Evolutionary conservation across 2,329 filamentous ascomycete species (phyloP), one percentile per base, ranked within the genome.

Genomic region (Exophiala oligosperma): DNA sequence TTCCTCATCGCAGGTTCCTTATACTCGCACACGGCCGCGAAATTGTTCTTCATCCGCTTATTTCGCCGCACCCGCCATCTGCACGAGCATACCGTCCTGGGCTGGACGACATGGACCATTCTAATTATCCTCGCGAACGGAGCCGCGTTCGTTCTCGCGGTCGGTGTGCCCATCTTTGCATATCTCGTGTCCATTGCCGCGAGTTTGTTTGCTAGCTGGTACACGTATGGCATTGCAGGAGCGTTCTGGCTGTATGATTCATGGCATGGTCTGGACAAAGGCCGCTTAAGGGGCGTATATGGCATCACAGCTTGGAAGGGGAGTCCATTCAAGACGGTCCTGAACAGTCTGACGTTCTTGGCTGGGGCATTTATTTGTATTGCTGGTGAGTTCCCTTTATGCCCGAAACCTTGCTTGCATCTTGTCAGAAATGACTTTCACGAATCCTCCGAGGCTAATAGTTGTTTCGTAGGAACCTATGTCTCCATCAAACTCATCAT

Each of bases 81-180:
- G 26, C 76, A 81, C 66, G 73, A 72, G 41, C 77, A 82, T 58
- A 81, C 78, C 0, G 17, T 73, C 1, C 53, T 76, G 2, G 80
- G 78, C 2, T 82, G 79, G 78, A 65, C 68, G 0, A 72, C 73
- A 0, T 84, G 81, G 81, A 68, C 74, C 2, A 52, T 73, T 0
- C 68, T 83, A 6, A 73, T 81, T 4, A 35, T 81, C 2, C 40
- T 80, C 5, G 73, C 77, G 58, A 82, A 81, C 50, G 74, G 67
- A 1, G 72, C 75, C 2, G 77, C 79, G 0, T 69, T 68, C 47
- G 65, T 77, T 5, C 63, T 78, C 9, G 76, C 76, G 0, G 75
- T 80, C 1, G 78, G 79, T 2, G 79, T 83, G 28, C 81, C 81
- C 1, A 78, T 81, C 23, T 82, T 83, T 70, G 80, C 78, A 59